Percentiles rank a stretch among this genome's conserved stretches.
phyloP scores from a whole-genome alignment of 257 asterid genomes.

The Ajuga chamaepitys region DNA sequence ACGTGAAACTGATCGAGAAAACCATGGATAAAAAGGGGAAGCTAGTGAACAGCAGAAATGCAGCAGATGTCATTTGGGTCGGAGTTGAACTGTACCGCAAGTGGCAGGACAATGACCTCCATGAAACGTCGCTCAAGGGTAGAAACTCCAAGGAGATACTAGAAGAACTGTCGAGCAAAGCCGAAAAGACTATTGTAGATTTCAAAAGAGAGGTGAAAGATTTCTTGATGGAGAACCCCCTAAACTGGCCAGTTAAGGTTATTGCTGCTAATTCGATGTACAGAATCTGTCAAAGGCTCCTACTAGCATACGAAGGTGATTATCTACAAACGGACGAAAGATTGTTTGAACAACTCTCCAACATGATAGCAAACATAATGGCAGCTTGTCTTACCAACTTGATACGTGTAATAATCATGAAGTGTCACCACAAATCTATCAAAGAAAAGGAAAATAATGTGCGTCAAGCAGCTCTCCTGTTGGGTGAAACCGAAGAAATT shows the following conservation, averaged over 20 bases:
- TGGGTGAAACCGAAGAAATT: conserved; percentile 38
- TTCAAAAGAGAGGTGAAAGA: conserved; percentile 14
- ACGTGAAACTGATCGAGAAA: conserved; percentile 30
- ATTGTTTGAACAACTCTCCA: conserved; percentile 23
- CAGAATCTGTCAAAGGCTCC: conserved; percentile 23
- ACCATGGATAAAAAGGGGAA: conserved; percentile 18
- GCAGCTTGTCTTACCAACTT: conserved; percentile 39
- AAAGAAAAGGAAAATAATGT: conserved; percentile 22
- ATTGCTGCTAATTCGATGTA: conserved; percentile 39
- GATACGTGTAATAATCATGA: conserved; percentile 21
- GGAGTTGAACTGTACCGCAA: conserved; percentile 25
- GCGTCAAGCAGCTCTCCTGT: conserved; percentile 24
- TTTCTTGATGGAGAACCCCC: conserved; percentile 19
- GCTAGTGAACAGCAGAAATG: conserved; percentile 18
- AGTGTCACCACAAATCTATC: conserved; percentile 27
- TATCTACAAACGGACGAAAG: conserved; percentile 12
- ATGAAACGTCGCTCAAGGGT: conserved; percentile 21
- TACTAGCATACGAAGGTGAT: conserved; percentile 13
- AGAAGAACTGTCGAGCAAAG: conserved; percentile 17
- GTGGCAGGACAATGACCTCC: conserved; percentile 35
- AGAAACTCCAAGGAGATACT: conserved; percentile 11
- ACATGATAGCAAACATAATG: conserved; percentile 30
- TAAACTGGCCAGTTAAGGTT: conserved; percentile 25
- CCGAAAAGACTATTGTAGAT: conserved; percentile 16
- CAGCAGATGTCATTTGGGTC: conserved; percentile 30